These are phyloP conservation scores for Hyphodiscus hymeniophilus DNA, from an alignment of 495 filamentous ascomycete genomes.

Conservation along the genomic window DNA sequence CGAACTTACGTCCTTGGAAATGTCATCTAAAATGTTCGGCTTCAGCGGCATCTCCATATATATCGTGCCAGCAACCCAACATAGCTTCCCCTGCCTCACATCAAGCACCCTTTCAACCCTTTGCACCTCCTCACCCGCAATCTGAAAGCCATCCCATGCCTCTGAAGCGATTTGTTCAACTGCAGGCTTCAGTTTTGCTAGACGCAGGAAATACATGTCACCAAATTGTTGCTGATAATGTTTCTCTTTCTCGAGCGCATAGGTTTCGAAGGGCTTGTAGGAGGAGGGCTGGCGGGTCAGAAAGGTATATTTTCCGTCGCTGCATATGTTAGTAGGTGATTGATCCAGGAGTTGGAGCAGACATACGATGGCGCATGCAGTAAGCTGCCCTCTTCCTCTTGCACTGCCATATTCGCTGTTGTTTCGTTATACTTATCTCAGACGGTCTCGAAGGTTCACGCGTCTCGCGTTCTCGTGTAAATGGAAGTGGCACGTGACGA, in stretches of 20 bases:
- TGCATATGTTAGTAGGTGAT: constrained; percentile 20
- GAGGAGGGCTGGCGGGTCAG: constrained; percentile 43
- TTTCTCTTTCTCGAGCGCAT: constrained; percentile 58
- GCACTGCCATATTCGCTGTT: constrained; percentile 11
- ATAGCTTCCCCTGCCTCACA: constrained; percentile 90
- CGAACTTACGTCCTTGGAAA: constrained; percentile 73
- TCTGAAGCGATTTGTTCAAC: constrained; percentile 65
- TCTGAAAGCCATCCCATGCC: constrained; percentile 71
- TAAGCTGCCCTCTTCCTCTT: constrained; percentile 24
- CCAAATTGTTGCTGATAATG: constrained; percentile 93
- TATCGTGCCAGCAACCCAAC: constrained; percentile 90
- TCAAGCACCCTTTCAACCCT: constrained; percentile 83
- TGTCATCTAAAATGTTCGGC: constrained; percentile 92
- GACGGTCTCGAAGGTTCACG: too few species aligned
- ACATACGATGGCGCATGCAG: constrained; percentile 33
- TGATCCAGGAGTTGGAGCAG: background rate
- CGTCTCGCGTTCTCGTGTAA: too few species aligned
- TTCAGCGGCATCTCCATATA: constrained; percentile 98
- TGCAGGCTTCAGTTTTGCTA: constrained; percentile 77
- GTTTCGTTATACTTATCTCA: background rate
- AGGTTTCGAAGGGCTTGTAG: constrained; percentile 71
- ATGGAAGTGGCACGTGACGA: too few species aligned
- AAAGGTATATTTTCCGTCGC: constrained; percentile 28
- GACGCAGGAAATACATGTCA: constrained; percentile 92
- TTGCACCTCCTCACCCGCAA: constrained; percentile 67